Evolutionary conservation across 805 yeast species (phyloP).

Genomic region (Saccharomycopsis capsularis): DNA sequence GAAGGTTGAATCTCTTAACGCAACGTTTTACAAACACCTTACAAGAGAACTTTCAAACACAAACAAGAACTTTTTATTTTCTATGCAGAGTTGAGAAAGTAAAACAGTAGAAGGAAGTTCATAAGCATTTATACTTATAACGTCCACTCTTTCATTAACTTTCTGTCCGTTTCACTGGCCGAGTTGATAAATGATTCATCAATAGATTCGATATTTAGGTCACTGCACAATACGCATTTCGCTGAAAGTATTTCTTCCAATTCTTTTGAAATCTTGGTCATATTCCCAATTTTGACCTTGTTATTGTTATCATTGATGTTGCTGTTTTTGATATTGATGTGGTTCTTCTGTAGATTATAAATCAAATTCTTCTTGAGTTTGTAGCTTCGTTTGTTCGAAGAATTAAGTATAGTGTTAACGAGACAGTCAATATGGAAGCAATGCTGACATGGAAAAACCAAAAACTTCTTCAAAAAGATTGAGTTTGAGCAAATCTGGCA

Average conservation of each 20-base stretch:
- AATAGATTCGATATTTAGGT: conserved; percentile 57
- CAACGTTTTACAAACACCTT: background rate
- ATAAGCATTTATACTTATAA: too few relatives aligned
- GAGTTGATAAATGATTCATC: conserved; percentile 47
- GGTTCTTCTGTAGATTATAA: conserved; percentile 33
- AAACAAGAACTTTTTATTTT: too few relatives aligned
- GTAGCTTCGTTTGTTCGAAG: conserved; percentile 62
- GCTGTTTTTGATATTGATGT: background rate
- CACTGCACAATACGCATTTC: conserved; percentile 75
- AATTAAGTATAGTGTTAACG: conserved; percentile 49
- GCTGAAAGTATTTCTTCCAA: conserved; percentile 53
- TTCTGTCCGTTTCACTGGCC: conserved; percentile 4
- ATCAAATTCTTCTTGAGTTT: conserved; percentile 53
- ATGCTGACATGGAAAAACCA: conserved; percentile 85
- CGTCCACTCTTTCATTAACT: conserved; percentile 20
- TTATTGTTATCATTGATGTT: conserved; percentile 17
- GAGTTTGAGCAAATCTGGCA: conserved; percentile 69
- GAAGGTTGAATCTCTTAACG: background rate
- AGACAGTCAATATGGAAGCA: conserved; percentile 85
- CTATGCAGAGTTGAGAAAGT: too few relatives aligned
- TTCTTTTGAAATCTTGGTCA: conserved; percentile 32
- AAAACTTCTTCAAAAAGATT: conserved; percentile 63
- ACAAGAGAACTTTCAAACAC: too few relatives aligned
- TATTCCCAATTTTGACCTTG: conserved; percentile 26
- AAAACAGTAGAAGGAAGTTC: too few relatives aligned